Base-by-base conservation (phyloP, 1,284 basidiomycete species). In the Cutaneotrichosporon cyanovorans region DNA sequence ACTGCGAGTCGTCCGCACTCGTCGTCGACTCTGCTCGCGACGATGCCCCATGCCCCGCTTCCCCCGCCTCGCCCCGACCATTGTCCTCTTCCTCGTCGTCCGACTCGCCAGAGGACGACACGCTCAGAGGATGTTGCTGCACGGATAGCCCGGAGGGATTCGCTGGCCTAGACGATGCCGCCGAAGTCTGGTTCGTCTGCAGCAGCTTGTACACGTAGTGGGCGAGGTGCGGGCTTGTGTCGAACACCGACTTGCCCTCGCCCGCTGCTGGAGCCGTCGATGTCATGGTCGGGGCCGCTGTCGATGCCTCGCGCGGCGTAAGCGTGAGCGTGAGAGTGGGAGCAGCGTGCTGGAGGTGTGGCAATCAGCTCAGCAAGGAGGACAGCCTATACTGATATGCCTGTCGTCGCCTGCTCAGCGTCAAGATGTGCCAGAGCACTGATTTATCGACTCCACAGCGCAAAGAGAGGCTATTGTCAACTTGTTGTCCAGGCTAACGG, bases 181-280 rank as follows among this genome's bases (percentile, higher is more conserved):
- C 25, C 25, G 47, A 31, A 31, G 36, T 43, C 14, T 55, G 46
- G n/a, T 60, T 48, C 37, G 44, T 58, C 11, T 56, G 53, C 7
- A 69, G 48, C 18, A 69, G 58, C 41, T 57, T 60, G 59, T 58
- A 65, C 36, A 69, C 49, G 52, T 69, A 69, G 41, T 69, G 61
- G 1, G 51, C 62, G 4, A 69, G 48, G 42, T 69, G 67, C 1
- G 67, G 67, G 48, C 61, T 60, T 28, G 55, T 52, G 18, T 56
- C 48, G 38, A 66, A 51, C 12, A 63, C 55, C 18, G 61, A 56
- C 15, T 48, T 47, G 31, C 31, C 21, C 12, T 14, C 25, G 25
- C 8, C 12, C 25, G 12, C 25, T 28, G 12, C 25, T 12, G 7
- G 25, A 7, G 25, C 9, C 5, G 32, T 8, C 32, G 32, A 34